phyloP scores from a whole-genome alignment of 352 stramenopile species.

The Globisporangium rhizosaccharum region DNA sequence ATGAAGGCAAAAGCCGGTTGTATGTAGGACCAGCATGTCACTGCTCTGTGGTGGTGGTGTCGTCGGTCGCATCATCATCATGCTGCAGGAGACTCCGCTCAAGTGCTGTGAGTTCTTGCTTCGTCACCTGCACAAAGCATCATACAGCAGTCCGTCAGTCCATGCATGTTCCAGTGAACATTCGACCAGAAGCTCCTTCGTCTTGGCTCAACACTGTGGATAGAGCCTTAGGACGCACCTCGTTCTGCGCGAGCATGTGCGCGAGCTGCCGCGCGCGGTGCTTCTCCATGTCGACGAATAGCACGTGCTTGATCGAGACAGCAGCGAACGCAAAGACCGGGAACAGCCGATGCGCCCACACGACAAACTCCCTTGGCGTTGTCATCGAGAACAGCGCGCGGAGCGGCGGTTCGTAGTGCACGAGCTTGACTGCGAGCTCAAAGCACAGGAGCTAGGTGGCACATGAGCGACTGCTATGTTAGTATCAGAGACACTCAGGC shows the following conservation, averaged over 20 bases:
- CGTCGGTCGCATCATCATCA: background rate
- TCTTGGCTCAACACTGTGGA: background rate
- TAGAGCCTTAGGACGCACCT: conserved; percentile 14
- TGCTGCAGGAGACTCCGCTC: conserved; percentile 6
- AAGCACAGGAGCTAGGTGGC: conserved; percentile 37
- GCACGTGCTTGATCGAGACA: conserved; percentile 43
- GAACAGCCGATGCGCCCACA: conserved; percentile 52
- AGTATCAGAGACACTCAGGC: no score
- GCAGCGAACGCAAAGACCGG: conserved; percentile 38
- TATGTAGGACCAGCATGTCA: background rate
- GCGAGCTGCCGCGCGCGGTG: conserved; percentile 38
- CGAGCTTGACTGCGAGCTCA: conserved; percentile 46
- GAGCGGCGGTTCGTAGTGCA: conserved; percentile 52
- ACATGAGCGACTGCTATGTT: background rate
- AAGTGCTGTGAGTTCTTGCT: conserved; percentile 1
- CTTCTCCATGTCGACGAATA: conserved; percentile 57
- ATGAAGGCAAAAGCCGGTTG: no score
- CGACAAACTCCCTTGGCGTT: conserved; percentile 53
- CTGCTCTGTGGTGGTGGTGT: background rate
- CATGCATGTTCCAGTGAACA: background rate
- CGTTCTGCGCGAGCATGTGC: conserved; percentile 51
- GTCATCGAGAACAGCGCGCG: conserved; percentile 34
- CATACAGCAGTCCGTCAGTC: background rate
- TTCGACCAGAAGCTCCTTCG: background rate
- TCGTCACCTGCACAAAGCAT: background rate